Base-by-base conservation (phyloP, 192 early-diverging fungal species). In the Pilobolus umbonatus region DNA sequence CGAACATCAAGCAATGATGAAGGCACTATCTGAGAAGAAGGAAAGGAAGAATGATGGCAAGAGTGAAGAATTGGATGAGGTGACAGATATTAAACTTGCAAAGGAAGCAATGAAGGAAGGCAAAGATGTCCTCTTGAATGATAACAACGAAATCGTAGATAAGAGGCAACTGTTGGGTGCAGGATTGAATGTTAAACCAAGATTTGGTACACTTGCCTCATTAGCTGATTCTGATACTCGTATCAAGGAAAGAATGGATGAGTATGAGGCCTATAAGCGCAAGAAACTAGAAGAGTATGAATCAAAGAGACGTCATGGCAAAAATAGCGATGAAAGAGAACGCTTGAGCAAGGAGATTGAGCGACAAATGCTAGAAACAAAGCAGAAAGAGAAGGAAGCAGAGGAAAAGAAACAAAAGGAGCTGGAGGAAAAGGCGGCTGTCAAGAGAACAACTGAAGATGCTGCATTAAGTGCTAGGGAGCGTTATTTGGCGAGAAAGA, bases 111-210 rank as follows among this genome's bases (percentile, higher is more conserved):
- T 55, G 54, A 64, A 72, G 62, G 70, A 68, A 43, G 76, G 77
- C 2, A 59, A 72, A 55, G 57, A 75, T 4, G 76, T 88, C 4
- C 52, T 56, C 1, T 9, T 88, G 39, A 92, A 92, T 62, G 90
- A 88, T 31, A 80, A 81, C 12, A 77, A 85, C 9, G 75, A 88
- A 35, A 70, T 92, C 25, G 83, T 92, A 10, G 88, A 92, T 65
- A 90, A 90, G 62, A 75, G 87, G 8, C 73, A 85, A 25, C 66
- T 92, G 6, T 71, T 92, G 11, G 60, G 69, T 6, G 84, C 83
- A 51, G 90, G 90, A 6, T 76, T 92, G 30, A 92, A 92, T 50
- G 60, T 92, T 4, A 73, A 73, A 28, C 29, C 72, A 21, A 65
- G 67, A 49, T 62, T 62, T 38, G 65, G 57, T 22, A 42, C 50